Base-by-base conservation (phyloP, 768 basidiomycete genomes). In the Russula griseocarnosa region DNA sequence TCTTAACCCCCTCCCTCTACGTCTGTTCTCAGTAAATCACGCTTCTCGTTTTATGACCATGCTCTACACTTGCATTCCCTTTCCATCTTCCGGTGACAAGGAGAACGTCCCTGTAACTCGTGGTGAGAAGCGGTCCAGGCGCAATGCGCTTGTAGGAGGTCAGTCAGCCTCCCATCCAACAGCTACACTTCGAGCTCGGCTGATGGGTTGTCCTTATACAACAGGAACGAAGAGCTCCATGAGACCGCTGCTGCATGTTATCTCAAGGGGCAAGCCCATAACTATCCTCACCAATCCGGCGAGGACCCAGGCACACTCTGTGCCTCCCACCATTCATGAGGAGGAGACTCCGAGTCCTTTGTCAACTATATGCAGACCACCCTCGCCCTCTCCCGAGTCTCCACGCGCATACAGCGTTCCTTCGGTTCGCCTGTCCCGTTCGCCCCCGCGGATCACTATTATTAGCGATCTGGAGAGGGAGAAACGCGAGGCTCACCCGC, bases 201-300 rank as follows among this genome's bases (percentile, higher is more conserved):
- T 55, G 46, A 65, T 30, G 40, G 52, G 4, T 7, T 5, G 5
- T 38, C 10, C 20, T 32, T 0, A 18, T 38, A 20, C 10, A 32
- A 5, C 38, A 56, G 59, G 44, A 49, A 34, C 58, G 30, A 65
- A 56, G 14, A 1, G 9, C 38, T 13, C 38, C 3, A 44, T 14
- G 10, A 28, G 22, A 51, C 38, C 47, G 5, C 32, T 34, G 18
- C 61, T 20, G 16, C n/a, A 14, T 22, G 28, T 26, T 36, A n/a
- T 36, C 1, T 28, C 46, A 30, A 49, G 47, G 24, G 26, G 26
- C 53, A 18, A 38, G 60, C n/a, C 53, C 5, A 46, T 46, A 46
- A 63, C 62, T 13, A 50, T 57, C 36, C 46, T 55, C 36, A 50
- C 54, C 46, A 62, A 62, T 47, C 52, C 53, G 22, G 53, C 30